Evolutionary conservation across 139 green algal genomes (phyloP), one percentile per base, ranked within the genome.

Genomic region (Nannochloris sp.): DNA sequence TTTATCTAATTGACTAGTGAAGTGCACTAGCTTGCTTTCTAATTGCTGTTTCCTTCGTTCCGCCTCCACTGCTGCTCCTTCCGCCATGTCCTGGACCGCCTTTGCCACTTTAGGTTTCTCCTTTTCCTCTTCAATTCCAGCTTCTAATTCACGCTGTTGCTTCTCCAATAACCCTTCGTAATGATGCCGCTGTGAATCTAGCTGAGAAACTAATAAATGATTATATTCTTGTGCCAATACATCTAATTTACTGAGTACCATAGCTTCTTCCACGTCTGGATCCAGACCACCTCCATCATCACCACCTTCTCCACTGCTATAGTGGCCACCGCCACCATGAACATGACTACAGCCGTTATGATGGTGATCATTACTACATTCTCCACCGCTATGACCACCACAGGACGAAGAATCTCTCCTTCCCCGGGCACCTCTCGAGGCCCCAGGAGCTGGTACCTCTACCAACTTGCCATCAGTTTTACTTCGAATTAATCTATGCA

Each of bases 381-480:
- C 10, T 1, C 42, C 35, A 19, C 39, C 37, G 27, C 38, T 31
- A 3, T 42, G 44, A n/a, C 47, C 30, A 6, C 51, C 15, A 32
- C 34, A 53, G 2, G 55, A 36, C n/a, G n/a, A n/a, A n/a, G n/a
- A n/a, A n/a, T n/a, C n/a, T n/a, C n/a, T n/a, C n/a, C n/a, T n/a
- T 25, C 46, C 23, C 23, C 35, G 34, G 45, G 23, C 23, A 39
- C 60, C 58, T 35, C 64, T 46, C 4, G n/a, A n/a, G 27, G 33
- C 15, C 46, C 14, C 4, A 44, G 47, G 38, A 37, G 39, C 27
- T 62, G 33, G 60, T 23, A 98, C 79, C 78, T 98, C 94, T 34
- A 98, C 89, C 12, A 97, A 77, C 70, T 96, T 96, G 39, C 89
- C 90, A 55, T 96, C 88, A 2, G 84, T 89, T 71, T 97, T 96